Evolutionary conservation across 306 rosid species (phyloP).

Genomic region (Vigna mungo): DNA sequence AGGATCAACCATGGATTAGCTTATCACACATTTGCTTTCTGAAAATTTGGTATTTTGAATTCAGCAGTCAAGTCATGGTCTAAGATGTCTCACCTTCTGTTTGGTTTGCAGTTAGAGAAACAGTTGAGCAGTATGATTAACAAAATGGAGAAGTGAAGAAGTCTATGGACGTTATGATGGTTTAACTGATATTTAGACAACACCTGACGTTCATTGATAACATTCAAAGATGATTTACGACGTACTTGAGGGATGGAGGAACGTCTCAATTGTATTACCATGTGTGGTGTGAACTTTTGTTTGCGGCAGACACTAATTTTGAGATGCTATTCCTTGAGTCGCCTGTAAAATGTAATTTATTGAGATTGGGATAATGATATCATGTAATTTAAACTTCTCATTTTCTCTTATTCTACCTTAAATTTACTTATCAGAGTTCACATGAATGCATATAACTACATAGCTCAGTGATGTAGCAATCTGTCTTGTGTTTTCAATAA

Average conservation of each 20-base stretch:
- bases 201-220: slow-evolving; percentile 21
- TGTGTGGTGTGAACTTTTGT: slow-evolving; percentile 47
- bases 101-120: slow-evolving; percentile 59
- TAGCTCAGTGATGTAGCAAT: slow-evolving; percentile 26
- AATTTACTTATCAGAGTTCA: slow-evolving; percentile 29
- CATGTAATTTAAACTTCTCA: slow-evolving; percentile 44
- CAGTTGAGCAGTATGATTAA: slow-evolving; percentile 48
- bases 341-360: slow-evolving; percentile 49
- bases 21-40: too few relatives aligned
- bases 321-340: slow-evolving; percentile 53
- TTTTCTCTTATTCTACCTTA: slow-evolving; percentile 2
- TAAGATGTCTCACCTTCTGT: slow-evolving; percentile 19
- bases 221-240: slow-evolving; percentile 29
- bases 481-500: slow-evolving; percentile 19
- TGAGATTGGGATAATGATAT: slow-evolving; percentile 28
- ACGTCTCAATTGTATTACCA: slow-evolving; percentile 47
- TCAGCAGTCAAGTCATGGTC: too few relatives aligned
- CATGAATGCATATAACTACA: slow-evolving; percentile 38
- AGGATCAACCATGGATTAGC: too few relatives aligned
- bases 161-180: slow-evolving; percentile 26
- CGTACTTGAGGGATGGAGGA: slow-evolving; percentile 43
- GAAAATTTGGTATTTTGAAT: too few relatives aligned
- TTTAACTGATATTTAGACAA: slow-evolving; percentile 36
- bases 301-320: slow-evolving; percentile 46
- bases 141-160: slow-evolving; percentile 52